A percentile compares a stretch with the other conserved stretches of the same genome.
These are phyloP conservation scores for Pseudocercospora crystallina DNA, from an alignment of 2,329 filamentous ascomycete genomes.

Conservation along the genomic window DNA sequence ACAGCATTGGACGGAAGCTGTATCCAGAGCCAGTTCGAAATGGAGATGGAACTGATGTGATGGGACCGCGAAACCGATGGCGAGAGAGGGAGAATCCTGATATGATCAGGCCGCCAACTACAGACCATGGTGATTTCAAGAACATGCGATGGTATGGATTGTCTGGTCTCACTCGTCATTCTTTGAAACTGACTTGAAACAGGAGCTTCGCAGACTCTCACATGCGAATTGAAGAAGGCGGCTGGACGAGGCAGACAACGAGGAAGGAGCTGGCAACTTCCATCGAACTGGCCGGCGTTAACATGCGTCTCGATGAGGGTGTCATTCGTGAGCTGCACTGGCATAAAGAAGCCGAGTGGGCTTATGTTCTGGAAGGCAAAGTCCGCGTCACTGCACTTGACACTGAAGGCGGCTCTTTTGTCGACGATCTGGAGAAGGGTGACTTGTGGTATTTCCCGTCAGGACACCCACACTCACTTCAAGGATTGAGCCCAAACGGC, in stretches of 20 bases:
- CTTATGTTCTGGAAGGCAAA: constrained; percentile 65
- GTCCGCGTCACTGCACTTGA: constrained; percentile 73
- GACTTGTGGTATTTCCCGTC: constrained; percentile 82
- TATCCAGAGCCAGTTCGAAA: constrained; percentile 58
- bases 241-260: constrained; percentile 75
- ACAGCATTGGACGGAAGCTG: constrained; percentile 59
- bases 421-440: constrained; percentile 73
- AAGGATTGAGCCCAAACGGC: constrained; percentile 63
- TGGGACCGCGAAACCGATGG: constrained; percentile 68
- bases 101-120: constrained; percentile 68
- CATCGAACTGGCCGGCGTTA: constrained; percentile 71
- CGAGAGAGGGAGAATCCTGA: constrained; percentile 71
- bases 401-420: constrained; percentile 72
- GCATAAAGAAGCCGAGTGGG: constrained; percentile 81
- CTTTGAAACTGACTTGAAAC: not conserved
- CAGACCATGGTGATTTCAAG: constrained; percentile 67
- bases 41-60: constrained; percentile 59
- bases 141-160: constrained; percentile 65
- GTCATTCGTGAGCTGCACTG: constrained; percentile 77
- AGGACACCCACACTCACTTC: constrained; percentile 74
- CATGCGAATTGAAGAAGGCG: constrained; percentile 62
- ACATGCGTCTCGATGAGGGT: constrained; percentile 72
- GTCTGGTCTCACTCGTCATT: constrained; percentile 26
- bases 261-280: constrained; percentile 63
- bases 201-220: constrained; percentile 48